Base-by-base conservation (phyloP, 73 alveolate genomes). In the Blepharisma stoltei region DNA sequence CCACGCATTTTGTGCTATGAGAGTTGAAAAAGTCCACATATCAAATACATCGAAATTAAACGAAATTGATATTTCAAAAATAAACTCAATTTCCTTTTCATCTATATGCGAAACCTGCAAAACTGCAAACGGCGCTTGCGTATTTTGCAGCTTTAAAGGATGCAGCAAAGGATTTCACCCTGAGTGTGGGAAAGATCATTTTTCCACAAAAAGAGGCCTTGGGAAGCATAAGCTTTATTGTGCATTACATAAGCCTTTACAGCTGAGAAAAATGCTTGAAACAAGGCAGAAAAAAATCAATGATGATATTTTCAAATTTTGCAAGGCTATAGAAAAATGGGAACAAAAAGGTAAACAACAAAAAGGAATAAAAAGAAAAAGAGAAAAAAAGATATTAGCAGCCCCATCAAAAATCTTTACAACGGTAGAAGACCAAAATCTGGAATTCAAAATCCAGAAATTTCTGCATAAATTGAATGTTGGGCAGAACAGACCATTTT, bases 211-310 rank as follows among this genome's bases (percentile, higher is more conserved):
- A 52, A 60, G 23, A 38, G 11, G 46, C 2, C 14, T n/a, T 25
- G 73, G 23, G 4, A 60, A 60, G 23, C 41, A 32, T 32, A 60
- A 60, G 5, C 14, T 25, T 38, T 60, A 60, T 25, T 60, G 73
- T 25, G 45, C 73, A 8, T 38, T 60, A 2, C 73, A 60, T 38
- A 60, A 60, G 73, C 73, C 73, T 2, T 60, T 60, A 60, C 14
- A 60, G 23, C 73, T 60, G 11, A 14, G 73, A 60, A 60, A 60
- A 25, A 14, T 60, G 37, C 73, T 60, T 25, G 73, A 60, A 25
- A 14, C 5, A 8, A 14, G 73, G 37, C 73, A 60, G 3, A 14
- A 25, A 9, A 14, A 60, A 60, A 14, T 60, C 4, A 8, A 3
- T 9, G 73, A 60, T 14, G 73, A 60, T 25, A 60, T 60, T 20